Conservation (phyloP, 768 basidiomycete genomes). For the Leccinum arenicola region DNA sequence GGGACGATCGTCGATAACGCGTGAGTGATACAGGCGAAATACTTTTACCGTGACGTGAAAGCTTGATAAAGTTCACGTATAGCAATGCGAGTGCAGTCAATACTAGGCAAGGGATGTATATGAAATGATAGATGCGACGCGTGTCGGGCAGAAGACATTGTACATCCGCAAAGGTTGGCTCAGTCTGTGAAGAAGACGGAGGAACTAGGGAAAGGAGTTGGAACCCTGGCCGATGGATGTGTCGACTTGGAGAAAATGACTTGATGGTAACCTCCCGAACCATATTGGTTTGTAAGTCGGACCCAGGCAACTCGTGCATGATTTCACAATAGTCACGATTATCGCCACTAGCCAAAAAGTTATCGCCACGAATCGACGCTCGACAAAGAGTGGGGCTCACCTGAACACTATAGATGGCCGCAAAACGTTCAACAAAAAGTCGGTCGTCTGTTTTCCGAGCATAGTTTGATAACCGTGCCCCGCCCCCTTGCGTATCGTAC, state of each 20-base stretch:
- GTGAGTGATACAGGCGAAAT: constrained; percentile 35
- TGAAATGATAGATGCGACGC: constrained; percentile 50
- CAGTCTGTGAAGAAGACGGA: constrained; percentile 26
- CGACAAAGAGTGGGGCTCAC: constrained; percentile 35
- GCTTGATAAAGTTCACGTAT: constrained; percentile 38
- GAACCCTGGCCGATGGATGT: constrained; percentile 76
- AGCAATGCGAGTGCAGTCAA: constrained; percentile 50
- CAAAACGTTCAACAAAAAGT: constrained; percentile 67
- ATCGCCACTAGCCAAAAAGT: constrained; percentile 57
- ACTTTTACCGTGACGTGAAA: constrained; percentile 12
- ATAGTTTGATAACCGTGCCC: constrained; percentile 83
- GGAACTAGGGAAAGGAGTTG: constrained; percentile 74
- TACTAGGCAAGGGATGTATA: constrained; percentile 64
- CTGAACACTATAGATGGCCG: constrained; percentile 71
- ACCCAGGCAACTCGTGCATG: constrained; percentile 43
- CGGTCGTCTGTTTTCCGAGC: constrained; percentile 74
- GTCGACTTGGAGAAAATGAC: constrained; percentile 75
- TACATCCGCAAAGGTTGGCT: constrained; percentile 55
- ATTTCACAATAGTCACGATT: constrained; percentile 91
- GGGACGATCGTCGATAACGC: constrained; percentile 25
- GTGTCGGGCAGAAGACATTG: constrained; percentile 82
- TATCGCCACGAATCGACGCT: background rate
- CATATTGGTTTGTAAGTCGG: constrained; percentile 19
- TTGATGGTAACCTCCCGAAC: constrained; percentile 85
- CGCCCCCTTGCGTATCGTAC: constrained; percentile 69